Evolutionary conservation across 805 yeast genomes (phyloP).

Genomic region (Teunomyces atbi): DNA sequence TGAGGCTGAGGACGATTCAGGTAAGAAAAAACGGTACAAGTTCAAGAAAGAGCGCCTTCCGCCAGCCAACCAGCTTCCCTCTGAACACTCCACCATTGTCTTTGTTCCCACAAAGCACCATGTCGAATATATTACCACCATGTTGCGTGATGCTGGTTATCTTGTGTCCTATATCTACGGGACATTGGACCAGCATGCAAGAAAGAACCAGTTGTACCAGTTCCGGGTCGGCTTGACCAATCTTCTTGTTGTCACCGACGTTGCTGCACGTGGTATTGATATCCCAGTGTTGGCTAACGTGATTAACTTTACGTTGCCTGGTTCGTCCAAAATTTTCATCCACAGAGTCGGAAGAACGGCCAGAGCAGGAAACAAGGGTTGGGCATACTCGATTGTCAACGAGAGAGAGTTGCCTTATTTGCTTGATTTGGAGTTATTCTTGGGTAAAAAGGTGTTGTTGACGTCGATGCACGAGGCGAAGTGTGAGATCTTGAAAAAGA

Average conservation of each 20-base stretch:
- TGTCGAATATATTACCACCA: constrained; percentile 80
- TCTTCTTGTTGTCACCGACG: constrained; percentile 94
- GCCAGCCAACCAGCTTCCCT: constrained; percentile 79
- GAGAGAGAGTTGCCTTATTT: constrained; percentile 88
- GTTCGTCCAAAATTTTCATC: constrained; percentile 87
- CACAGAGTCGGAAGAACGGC: constrained; percentile 99
- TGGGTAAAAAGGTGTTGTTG: constrained; percentile 76
- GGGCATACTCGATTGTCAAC: constrained; percentile 90
- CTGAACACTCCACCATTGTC: constrained; percentile 81
- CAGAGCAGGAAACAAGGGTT: constrained; percentile 96
- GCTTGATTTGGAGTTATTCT: constrained; percentile 83
- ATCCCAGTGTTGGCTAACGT: constrained; percentile 95
- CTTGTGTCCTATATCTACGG: constrained; percentile 91
- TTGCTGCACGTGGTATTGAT: constrained; percentile 98
- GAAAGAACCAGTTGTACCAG: constrained; percentile 81
- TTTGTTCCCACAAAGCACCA: constrained; percentile 98
- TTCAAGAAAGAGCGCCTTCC: constrained; percentile 61
- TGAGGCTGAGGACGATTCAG: constrained; percentile 41
- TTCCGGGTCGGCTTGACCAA: constrained; percentile 83
- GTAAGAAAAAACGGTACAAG: constrained; percentile 33
- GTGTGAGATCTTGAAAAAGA: constrained; percentile 48
- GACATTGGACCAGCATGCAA: constrained; percentile 90
- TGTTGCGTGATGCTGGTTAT: constrained; percentile 77
- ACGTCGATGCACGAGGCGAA: constrained; percentile 69
- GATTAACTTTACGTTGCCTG: constrained; percentile 85